Evolutionary conservation across 108 stramenopile genomes (phyloP).

Genomic region (Nitzschia sp.): DNA sequence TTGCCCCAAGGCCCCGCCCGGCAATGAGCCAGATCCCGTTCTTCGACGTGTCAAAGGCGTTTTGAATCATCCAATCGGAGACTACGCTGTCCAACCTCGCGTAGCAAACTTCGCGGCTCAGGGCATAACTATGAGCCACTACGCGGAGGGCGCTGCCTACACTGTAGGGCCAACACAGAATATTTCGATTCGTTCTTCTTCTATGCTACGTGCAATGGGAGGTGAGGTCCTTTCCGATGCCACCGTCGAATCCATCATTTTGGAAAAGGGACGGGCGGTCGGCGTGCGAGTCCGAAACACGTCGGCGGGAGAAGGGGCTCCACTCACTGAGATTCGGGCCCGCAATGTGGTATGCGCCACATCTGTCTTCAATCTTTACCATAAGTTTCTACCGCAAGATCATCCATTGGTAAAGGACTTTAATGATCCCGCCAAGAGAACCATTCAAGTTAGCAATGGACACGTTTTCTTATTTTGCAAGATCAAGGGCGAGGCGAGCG

Average conservation of each 20-base stretch:
- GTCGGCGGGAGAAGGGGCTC: conserved; percentile 34
- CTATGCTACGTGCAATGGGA: conserved; percentile 39
- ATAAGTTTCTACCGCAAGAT: conserved; percentile 45
- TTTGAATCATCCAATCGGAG: no score
- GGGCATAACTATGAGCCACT: no score
- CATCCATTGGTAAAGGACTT: conserved; percentile 43
- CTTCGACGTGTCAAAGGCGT: no score
- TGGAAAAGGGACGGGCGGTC: conserved; percentile 52
- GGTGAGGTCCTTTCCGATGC: conserved; percentile 55
- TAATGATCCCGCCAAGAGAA: conserved; percentile 33
- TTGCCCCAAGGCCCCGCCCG: no score
- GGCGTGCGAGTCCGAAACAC: conserved; percentile 51
- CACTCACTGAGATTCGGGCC: conserved; percentile 45
- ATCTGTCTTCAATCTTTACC: conserved; percentile 51
- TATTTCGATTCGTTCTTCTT: conserved; percentile 43
- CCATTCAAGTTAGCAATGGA: conserved; percentile 39
- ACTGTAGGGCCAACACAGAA: conserved; percentile 52
- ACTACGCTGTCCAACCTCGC: no score
- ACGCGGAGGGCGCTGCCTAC: conserved; percentile 48
- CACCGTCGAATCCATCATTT: conserved; percentile 44
- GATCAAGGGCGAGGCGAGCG: conserved; percentile 44
- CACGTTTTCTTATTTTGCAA: conserved; percentile 57
- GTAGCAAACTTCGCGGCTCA: no score
- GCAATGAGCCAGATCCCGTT: no score
- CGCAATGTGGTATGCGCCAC: conserved; percentile 51